Base-by-base conservation (phyloP, 345 rosid genomes). In the Kernera saxatilis region DNA sequence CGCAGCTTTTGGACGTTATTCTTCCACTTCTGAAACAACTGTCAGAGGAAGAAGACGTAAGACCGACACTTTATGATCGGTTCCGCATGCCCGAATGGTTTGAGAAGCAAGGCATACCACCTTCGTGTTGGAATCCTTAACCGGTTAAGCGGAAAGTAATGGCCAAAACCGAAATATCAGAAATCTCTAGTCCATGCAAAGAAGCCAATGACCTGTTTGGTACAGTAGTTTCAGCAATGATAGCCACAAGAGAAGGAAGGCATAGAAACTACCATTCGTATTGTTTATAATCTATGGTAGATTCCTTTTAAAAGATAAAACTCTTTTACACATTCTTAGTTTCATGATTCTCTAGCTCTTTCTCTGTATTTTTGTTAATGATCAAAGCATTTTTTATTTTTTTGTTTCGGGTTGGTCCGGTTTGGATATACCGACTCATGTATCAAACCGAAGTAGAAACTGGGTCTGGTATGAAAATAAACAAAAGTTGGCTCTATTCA, bases 31-130 rank as follows among this genome's bases (percentile, higher is more conserved):
- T 95, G 13, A 92, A 87, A 82, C 82, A 90, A 36, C 92, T 95
- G n/a, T 86, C 97, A 39, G 77, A 64, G 75, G 91, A 92, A 80
- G 82, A 80, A 22, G 99, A 95, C 1, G 97, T 95, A 43, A 82
- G 98, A 66, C 82, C 92, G 1, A 75, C 69, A 51, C 92, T 95
- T 4, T 78, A 85, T 17, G 94, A 92, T 21, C 85, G 86, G 57
- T 95, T 89, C 77, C 91, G 53, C 80, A 95, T 95, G 98, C 93
- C 90, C 0, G 94, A 92, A 64, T 95, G 99, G 99, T 95, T 95
- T 81, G 90, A 85, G 78, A 90, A 84, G 74, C 96, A 88, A 61
- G 98, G 98, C 52, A 92, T 95, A 73, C 94, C 98, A 43, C 72
- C 92, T 23, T 81, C 92, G 35, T 67, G 85, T 58, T 80, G 68